Evolutionary conservation across 495 filamentous ascomycete genomes (phyloP).

Genomic region (Penicillium canescens): DNA sequence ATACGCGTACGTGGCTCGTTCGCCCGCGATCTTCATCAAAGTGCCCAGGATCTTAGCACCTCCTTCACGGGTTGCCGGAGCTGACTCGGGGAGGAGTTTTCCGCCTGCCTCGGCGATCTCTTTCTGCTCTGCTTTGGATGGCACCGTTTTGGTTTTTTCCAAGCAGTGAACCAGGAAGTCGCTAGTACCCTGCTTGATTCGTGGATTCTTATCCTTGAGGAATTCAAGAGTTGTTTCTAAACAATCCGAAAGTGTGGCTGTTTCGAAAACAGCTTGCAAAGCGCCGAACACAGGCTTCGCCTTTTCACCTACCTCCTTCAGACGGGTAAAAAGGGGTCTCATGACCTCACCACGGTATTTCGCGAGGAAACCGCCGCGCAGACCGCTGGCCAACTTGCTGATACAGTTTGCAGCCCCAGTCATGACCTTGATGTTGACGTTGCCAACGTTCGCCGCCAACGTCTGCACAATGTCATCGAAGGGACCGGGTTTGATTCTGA

Average conservation of each 20-base stretch:
- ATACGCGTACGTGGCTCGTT: constrained; percentile 92
- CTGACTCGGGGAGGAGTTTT: constrained; percentile 86
- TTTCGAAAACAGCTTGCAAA: constrained; percentile 80
- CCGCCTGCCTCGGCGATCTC: constrained; percentile 82
- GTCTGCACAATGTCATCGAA: constrained; percentile 80
- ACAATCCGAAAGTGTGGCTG: constrained; percentile 78
- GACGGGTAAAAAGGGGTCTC: constrained; percentile 84
- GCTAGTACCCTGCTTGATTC: constrained; percentile 92
- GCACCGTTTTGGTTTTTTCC: constrained; percentile 78
- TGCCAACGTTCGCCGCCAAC: constrained; percentile 96
- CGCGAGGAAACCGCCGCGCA: constrained; percentile 67
- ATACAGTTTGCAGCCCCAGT: constrained; percentile 93
- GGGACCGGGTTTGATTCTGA: constrained; percentile 86
- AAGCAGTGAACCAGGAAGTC: constrained; percentile 89
- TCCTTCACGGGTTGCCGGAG: constrained; percentile 77
- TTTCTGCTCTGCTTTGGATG: constrained; percentile 78
- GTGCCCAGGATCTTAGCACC: constrained; percentile 92
- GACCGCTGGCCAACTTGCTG: constrained; percentile 85
- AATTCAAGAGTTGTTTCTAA: constrained; percentile 86
- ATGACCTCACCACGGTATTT: constrained; percentile 81
- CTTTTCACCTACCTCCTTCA: constrained; percentile 64
- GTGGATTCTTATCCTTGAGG: constrained; percentile 92
- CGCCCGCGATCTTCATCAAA: constrained; percentile 98
- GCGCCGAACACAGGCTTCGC: constrained; percentile 65
- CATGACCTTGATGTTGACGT: constrained; percentile 95